Evolutionary conservation across 1,284 basidiomycete genomes (phyloP).

Genomic region (Lentinula novae-zelandiae): DNA sequence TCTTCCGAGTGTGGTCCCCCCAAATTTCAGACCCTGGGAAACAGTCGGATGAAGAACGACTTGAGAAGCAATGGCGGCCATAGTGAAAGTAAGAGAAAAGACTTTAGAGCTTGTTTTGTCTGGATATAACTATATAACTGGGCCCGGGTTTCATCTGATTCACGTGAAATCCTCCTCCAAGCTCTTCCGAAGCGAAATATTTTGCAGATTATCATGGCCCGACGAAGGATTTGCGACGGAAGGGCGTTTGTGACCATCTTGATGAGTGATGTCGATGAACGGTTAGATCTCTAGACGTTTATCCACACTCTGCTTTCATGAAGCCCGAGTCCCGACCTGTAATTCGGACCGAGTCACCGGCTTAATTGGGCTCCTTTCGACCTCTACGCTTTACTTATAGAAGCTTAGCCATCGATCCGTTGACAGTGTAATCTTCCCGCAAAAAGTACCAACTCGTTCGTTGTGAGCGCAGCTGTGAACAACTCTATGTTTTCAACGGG

Average conservation of each 20-base stretch:
- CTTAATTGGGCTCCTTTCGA: background rate
- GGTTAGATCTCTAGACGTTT: no score
- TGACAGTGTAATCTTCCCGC: background rate
- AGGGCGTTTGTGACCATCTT: no score
- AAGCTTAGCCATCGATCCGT: background rate
- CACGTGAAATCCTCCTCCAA: slow-evolving; percentile 5
- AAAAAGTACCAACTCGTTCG: background rate
- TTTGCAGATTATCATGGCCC: background rate
- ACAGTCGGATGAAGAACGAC: slow-evolving; percentile 82
- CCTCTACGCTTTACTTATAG: background rate
- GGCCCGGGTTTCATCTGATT: background rate
- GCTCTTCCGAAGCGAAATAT: background rate
- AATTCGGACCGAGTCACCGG: background rate
- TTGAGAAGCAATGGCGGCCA: slow-evolving; percentile 70
- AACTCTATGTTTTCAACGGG: no score
- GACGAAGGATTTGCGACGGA: background rate
- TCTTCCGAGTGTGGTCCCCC: slow-evolving; percentile 79
- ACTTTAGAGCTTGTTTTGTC: background rate
- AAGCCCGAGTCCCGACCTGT: background rate
- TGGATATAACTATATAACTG: slow-evolving; percentile 22
- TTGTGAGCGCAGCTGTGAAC: background rate
- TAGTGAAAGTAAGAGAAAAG: slow-evolving; percentile 23
- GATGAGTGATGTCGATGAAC: no score
- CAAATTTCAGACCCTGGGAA: slow-evolving; percentile 73
- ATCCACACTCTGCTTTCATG: background rate